Base-by-base conservation (phyloP, 192 early-diverging fungal species). In the Jimgerdemannia flammicorona region DNA sequence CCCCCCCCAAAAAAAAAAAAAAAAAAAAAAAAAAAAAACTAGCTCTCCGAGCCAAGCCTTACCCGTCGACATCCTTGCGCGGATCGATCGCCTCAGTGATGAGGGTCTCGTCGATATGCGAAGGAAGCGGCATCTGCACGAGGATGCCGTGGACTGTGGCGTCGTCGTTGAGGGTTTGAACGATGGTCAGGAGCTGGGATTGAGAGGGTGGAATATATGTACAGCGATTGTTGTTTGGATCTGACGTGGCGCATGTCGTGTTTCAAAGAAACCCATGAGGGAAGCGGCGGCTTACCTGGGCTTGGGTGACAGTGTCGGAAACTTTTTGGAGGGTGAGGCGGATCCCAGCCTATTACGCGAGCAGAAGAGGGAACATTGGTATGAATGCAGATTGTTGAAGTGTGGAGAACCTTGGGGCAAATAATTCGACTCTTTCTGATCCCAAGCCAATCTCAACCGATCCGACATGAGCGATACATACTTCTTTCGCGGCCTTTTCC, bases 61-160 rank as follows among this genome's bases (percentile, higher is more conserved):
- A 93, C 86, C 98, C 98, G 79, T 99, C 98, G n/a, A 99, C 96
- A 81, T 99, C 98, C 80, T 98, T 99, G 70, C 87, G 80, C 3
- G 90, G 87, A 72, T 91, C 84, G 73, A 99, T 94, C 41, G 94
- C 86, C 74, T 97, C 95, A 63, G 93, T 96, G 44, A 98, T 85
- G 20, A 70, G 83, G 71, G 84, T 83, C 76, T 97, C 96, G 76
- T 93, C 90, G 64, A 99, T 87, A 76, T 95, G 93, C 3, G 84
- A 82, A 14, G 98, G 96, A 10, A 99, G 82, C 40, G 98, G 98
- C 75, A 99, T 85, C 82, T 99, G 98, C 69, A 98, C 95, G 17
- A 99, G 83, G 71, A 99, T 92, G 42, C 98, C 98, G 81, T 98
- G 97, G n/a, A 97, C 87, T 4, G 76, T 64, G 0, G 86, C 86